Evolutionary conservation across 2,329 filamentous ascomycete genomes (phyloP).

Genomic region (Pestalotiopsis sp.): DNA sequence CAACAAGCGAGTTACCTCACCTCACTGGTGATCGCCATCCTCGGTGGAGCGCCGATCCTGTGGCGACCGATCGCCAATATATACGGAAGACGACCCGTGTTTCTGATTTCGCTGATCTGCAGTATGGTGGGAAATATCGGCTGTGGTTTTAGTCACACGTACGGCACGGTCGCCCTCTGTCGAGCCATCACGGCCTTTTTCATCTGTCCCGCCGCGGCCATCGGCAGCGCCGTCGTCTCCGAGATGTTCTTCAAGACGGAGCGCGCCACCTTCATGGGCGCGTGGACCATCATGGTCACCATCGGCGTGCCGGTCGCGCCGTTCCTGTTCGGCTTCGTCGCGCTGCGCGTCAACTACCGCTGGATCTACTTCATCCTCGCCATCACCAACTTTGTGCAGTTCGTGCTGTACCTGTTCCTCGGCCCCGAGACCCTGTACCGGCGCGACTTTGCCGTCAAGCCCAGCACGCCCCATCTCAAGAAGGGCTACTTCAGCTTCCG

Average conservation of each 20-base stretch:
- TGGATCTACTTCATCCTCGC: conserved; percentile 64
- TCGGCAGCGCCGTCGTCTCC: conserved; percentile 59
- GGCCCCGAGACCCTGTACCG: conserved; percentile 59
- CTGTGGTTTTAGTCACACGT: conserved; percentile 51
- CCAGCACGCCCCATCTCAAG: conserved; percentile 40
- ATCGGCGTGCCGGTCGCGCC: conserved; percentile 32
- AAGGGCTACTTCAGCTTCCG: conserved; percentile 45
- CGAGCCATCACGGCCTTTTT: conserved; percentile 58
- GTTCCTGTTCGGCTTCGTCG: conserved; percentile 46
- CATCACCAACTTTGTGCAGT: conserved; percentile 59
- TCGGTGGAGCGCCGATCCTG: conserved; percentile 55
- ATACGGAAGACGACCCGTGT: conserved; percentile 57
- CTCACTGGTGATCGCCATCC: conserved; percentile 55
- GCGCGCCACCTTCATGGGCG: conserved; percentile 55
- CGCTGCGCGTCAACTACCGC: conserved; percentile 53
- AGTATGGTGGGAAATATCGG: conserved; percentile 55
- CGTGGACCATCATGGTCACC: conserved; percentile 49
- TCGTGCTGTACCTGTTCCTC: conserved; percentile 58
- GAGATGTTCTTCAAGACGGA: conserved; percentile 61
- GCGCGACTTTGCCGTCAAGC: conserved; percentile 34
- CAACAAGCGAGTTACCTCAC: conserved; percentile 56
- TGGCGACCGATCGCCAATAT: conserved; percentile 58
- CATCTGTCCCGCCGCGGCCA: conserved; percentile 55
- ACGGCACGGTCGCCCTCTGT: conserved; percentile 51
- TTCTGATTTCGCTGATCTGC: conserved; percentile 50